phyloP scores from a whole-genome alignment of 176 grass and related monocot genomes.

The Oryza nivara region DNA sequence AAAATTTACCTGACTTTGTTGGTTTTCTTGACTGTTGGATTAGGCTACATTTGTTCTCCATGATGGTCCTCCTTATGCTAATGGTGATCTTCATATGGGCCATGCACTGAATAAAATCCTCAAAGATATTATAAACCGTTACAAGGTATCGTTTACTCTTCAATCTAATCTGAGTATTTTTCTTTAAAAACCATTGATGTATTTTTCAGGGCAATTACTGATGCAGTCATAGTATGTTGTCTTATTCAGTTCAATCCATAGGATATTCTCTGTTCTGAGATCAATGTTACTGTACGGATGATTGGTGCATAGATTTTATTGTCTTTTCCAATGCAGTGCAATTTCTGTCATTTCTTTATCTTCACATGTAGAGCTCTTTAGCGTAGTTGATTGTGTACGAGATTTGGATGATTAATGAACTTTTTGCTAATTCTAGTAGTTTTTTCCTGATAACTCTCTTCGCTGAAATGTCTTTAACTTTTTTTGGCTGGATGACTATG shows the following conservation, averaged over 20 bases:
- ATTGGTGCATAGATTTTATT: background rate
- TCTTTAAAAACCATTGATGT: conserved; percentile 10
- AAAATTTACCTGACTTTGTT: conserved; percentile 33
- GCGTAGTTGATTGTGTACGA: background rate
- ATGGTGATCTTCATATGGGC: conserved; percentile 96
- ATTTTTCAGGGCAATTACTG: background rate
- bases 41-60: conserved; percentile 88
- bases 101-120: conserved; percentile 96
- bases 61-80: conserved; percentile 96
- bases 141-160: conserved; percentile 66
- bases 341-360: background rate
- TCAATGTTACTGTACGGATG: conserved; percentile 6
- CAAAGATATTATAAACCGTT: conserved; percentile 98
- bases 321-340: too few species aligned
- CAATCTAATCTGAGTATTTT: conserved; percentile 30
- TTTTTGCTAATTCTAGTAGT: background rate
- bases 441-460: conserved; percentile 4
- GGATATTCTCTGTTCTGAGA: background rate
- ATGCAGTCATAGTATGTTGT: background rate
- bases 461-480: conserved; percentile 10
- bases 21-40: conserved; percentile 43
- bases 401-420: background rate
- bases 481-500: background rate
- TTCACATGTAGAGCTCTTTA: background rate
- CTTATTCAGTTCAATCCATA: background rate